phyloP scores from a whole-genome alignment of 2,329 filamentous ascomycete species.

The Beauveria pseudobassiana region DNA sequence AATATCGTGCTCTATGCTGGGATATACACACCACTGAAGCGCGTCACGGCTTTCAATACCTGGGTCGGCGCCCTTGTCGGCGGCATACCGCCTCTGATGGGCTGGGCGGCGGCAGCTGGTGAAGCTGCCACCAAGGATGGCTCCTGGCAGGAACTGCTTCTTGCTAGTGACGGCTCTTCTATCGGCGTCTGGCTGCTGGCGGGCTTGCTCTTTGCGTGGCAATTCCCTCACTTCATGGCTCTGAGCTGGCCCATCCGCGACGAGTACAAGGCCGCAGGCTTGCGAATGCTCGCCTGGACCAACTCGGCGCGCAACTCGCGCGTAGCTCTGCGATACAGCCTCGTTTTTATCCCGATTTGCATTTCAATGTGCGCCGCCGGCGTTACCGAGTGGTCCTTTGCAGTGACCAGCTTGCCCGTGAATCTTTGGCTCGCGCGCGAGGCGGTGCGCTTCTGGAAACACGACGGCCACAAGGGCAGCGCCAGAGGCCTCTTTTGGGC shows the following conservation, averaged over 20 bases:
- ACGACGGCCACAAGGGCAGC: slow-evolving; percentile 69
- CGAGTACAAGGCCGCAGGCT: slow-evolving; percentile 70
- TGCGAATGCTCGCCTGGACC: slow-evolving; percentile 74
- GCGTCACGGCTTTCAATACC: slow-evolving; percentile 78
- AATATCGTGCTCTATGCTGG: slow-evolving; percentile 91
- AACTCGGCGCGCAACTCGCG: slow-evolving; percentile 79
- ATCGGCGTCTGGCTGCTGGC: slow-evolving; percentile 86
- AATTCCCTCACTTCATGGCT: slow-evolving; percentile 97
- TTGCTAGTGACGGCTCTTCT: slow-evolving; percentile 53
- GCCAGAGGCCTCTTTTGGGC: slow-evolving; percentile 91
- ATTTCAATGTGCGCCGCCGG: slow-evolving; percentile 68
- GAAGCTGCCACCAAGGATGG: slow-evolving; percentile 72
- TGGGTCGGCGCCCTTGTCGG: slow-evolving; percentile 93
- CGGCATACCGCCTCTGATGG: slow-evolving; percentile 92
- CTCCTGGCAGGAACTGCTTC: slow-evolving; percentile 69
- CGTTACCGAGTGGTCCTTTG: slow-evolving; percentile 80
- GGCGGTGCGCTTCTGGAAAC: slow-evolving; percentile 73
- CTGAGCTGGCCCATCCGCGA: slow-evolving; percentile 82
- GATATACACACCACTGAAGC: slow-evolving; percentile 87
- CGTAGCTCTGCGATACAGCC: slow-evolving; percentile 79
- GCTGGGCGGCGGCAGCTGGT: slow-evolving; percentile 90
- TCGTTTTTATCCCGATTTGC: slow-evolving; percentile 82
- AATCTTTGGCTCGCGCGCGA: slow-evolving; percentile 81
- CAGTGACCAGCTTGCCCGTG: slow-evolving; percentile 69
- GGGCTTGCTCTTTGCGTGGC: slow-evolving; percentile 83